Evolutionary conservation across 257 asterid genomes (phyloP).

Genomic region (Nicotiana tabacum): DNA sequence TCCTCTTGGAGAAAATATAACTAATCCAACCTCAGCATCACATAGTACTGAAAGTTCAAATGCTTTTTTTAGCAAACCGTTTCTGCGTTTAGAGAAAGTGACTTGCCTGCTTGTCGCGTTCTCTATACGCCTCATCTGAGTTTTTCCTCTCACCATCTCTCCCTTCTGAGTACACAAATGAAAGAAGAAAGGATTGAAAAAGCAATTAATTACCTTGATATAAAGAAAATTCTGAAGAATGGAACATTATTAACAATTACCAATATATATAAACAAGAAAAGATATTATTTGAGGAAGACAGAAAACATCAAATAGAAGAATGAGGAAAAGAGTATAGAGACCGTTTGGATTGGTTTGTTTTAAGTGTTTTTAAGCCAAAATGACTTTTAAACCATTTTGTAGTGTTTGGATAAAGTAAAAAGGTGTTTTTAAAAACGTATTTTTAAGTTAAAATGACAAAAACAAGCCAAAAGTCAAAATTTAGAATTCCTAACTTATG

Average conservation of each 20-base stretch:
- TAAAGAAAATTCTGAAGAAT: neutral
- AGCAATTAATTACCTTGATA: neutral
- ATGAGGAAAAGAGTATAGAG: neutral
- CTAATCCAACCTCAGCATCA: conserved; percentile 79
- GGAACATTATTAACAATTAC: neutral
- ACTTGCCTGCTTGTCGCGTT: conserved; percentile 92
- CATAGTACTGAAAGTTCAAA: conserved; percentile 86
- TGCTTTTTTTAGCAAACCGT: conserved; percentile 78
- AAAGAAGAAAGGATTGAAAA: neutral
- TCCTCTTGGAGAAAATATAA: conserved; percentile 80
- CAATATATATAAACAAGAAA: neutral
- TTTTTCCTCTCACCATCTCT: conserved; percentile 89
- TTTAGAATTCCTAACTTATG: no score
- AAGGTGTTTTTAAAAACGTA: no score
- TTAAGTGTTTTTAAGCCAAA: no score
- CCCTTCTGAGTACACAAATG: neutral
- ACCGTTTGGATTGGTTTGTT: no score
- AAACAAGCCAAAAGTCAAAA: no score
- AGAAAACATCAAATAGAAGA: neutral
- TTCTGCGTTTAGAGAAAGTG: conserved; percentile 88
- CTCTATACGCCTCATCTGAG: conserved; percentile 91
- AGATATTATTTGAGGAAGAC: neutral
- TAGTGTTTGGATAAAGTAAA: no score
- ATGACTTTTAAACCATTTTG: no score
- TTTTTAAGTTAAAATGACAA: no score